Base-by-base conservation (phyloP, 2,329 filamentous ascomycete species). In the Harringtonia lauricola region DNA sequence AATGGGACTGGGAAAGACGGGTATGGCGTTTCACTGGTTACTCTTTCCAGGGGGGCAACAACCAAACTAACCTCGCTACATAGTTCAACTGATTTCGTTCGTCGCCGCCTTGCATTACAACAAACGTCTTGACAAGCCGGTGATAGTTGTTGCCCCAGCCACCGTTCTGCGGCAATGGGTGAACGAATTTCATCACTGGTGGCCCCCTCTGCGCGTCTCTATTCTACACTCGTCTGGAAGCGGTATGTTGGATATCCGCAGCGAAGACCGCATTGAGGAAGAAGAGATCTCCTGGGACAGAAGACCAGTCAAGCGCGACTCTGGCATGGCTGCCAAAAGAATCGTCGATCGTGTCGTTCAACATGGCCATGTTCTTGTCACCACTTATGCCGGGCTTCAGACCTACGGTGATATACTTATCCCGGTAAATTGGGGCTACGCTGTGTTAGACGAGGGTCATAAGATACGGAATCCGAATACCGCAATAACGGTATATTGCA, bases 121-220 rank as follows among this genome's bases (percentile, higher is more conserved):
- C 63, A 85, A 83, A 52, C 85, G 81, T 55, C 74, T 96, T 19
- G 76, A 74, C 19, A 86, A 86, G 47, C 92, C 92, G 1, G 80
- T 94, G 36, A 86, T 98, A 47, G 76, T 98, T 8, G 88, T 98
- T 4, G 89, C 88, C 41, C 92, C 92, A 2, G 90, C 90, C 4
- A 98, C 92, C 0, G 83, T 98, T 21, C 81, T 98, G 66, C 84
- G 87, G 48, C 92, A 98, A 59, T 98, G 92, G 92, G 92, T 95
- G 13, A 94, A 94, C 51, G 92, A 98, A 57, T 96, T 98, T 54
- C 94, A 98, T 63, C 80, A 83, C 13, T 98, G 94, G 94, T 98
- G 94, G 94, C 92, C 92, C n/a, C 83, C 92, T n/a, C 69, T 98
- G 28, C 78, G 94, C 35, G 92, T 98, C 6, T 94, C 89, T 0